Conservation (phyloP, 169 alveolate genomes). For the Babesia microti region DNA sequence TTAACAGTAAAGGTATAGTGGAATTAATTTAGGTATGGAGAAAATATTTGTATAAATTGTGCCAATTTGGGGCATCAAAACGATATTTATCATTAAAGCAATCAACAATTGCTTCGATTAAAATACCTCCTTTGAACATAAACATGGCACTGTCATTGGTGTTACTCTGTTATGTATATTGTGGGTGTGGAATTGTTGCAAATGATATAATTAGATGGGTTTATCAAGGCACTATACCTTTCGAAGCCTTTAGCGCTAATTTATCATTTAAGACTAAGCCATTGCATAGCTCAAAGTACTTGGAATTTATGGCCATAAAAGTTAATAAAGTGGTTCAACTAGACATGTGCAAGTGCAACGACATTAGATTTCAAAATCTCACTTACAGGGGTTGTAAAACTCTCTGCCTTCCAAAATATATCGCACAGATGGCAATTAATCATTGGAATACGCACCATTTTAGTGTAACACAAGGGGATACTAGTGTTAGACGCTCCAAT, state of each 20-base stretch:
- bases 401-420: not conserved
- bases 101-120: conserved; percentile 22
- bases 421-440: not conserved
- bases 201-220: conserved; percentile 29
- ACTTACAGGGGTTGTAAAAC: too few relatives aligned
- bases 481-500: conserved; percentile 2
- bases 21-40: too few relatives aligned
- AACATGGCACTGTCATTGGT: conserved; percentile 12
- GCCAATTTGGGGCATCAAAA: too few relatives aligned
- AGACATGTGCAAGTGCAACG: too few relatives aligned
- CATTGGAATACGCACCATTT: not conserved
- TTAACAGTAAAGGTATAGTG: too few relatives aligned
- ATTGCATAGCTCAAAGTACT: conserved; percentile 11
- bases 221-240: conserved; percentile 26
- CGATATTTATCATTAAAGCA: not conserved
- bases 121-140: too few relatives aligned
- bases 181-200: conserved; percentile 18
- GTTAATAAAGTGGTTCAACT: too few relatives aligned
- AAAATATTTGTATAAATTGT: too few relatives aligned
- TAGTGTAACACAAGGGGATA: not conserved
- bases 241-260: conserved; percentile 15
- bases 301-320: too few relatives aligned
- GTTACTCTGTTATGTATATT: conserved; percentile 11
- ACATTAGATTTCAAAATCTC: too few relatives aligned
- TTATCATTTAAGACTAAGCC: conserved; percentile 18